Evolutionary conservation across 148 eudicot genomes (phyloP), one percentile per base, ranked within the genome.

Genomic region (Heliamphora exappendiculata): DNA sequence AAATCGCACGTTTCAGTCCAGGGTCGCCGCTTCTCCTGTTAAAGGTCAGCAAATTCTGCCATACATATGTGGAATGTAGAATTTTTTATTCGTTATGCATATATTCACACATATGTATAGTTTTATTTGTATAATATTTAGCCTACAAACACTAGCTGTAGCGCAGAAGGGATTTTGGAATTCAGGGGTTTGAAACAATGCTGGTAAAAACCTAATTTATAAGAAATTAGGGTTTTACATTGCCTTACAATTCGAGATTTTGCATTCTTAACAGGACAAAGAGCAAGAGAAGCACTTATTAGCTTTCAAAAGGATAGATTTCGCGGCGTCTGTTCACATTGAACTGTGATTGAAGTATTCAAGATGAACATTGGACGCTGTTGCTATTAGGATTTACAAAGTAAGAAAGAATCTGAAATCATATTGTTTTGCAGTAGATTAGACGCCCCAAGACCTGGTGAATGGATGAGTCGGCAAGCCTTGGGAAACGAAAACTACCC

Each of bases 401-500:
- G 47, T 42, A 42, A 42, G 47, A 6, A 42, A 42, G 47, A 42
- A 42, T 42, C 47, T 42, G 8, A 42, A 42, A 11, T 1, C 10
- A 11, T 42, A 24, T 58, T 58, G 31, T 58, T 58, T 33, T 17
- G 5, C 63, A 58, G 63, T 58, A 59, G 36, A 60, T 60, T 29
- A 60, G 66, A 60, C 36, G 37, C 1, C 1, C 22, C 47, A 6
- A 42, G 10, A n/a, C 17, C 60, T 45, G 1, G 22, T n/a, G 57
- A 57, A 82, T 78, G 86, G 86, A 79, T 45, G 79, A 70, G 19
- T 78, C 86, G 31, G 76, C 82, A 13, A 50, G 63, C 42, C 65
- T 78, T 24, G 82, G 83, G 62, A 90, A 90, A 80, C 65, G 91
- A 67, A 90, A 86, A 77, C 68, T 72, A 74, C 67, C 83, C 0